A percentile compares a stretch with the other conserved stretches of the same genome.
Evolutionary conservation across 352 stramenopile species (phyloP).

Genomic region (Globisporangium paroecandrum): DNA sequence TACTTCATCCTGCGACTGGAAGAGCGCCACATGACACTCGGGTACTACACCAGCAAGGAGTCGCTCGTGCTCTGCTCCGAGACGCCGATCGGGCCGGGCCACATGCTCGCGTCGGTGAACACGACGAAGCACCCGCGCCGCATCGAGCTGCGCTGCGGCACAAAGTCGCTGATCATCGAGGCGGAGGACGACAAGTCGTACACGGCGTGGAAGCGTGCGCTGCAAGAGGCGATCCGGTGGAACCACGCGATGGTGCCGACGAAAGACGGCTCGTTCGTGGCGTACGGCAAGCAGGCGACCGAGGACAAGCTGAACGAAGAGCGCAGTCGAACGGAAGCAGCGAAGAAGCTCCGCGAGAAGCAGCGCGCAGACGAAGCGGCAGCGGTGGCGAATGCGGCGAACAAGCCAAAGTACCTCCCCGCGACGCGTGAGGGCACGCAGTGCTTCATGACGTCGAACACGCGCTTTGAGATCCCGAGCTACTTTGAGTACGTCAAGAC

Average conservation of each 20-base stretch:
- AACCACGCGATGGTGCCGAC: conserved; percentile 84
- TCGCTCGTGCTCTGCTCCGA: conserved; percentile 75
- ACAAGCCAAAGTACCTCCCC: conserved; percentile 83
- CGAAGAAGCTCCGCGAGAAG: conserved; percentile 75
- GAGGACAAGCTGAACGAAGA: conserved; percentile 75
- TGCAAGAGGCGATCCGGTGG: conserved; percentile 83
- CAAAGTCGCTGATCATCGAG: conserved; percentile 71
- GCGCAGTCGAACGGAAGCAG: conserved; percentile 58
- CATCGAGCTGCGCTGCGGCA: conserved; percentile 66
- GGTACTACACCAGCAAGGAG: conserved; percentile 86
- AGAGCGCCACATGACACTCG: conserved; percentile 85
- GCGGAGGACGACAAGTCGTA: conserved; percentile 61
- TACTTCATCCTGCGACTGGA: conserved; percentile 87
- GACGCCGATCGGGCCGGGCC: conserved; percentile 74
- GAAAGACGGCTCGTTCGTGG: conserved; percentile 76
- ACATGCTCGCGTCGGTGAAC: conserved; percentile 45
- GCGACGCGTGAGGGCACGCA: conserved; percentile 61
- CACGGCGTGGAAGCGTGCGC: conserved; percentile 57
- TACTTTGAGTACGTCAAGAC: conserved; percentile 83
- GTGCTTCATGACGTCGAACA: conserved; percentile 86
- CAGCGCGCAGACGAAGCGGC: conserved; percentile 65
- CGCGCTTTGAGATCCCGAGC: conserved; percentile 74
- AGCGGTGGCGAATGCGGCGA: conserved; percentile 54
- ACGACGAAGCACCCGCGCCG: conserved; percentile 53
- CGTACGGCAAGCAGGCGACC: conserved; percentile 72